Evolutionary conservation across 495 filamentous ascomycete genomes (phyloP), one percentile per base, ranked within the genome.

Genomic region (Xylaria bambusicola): DNA sequence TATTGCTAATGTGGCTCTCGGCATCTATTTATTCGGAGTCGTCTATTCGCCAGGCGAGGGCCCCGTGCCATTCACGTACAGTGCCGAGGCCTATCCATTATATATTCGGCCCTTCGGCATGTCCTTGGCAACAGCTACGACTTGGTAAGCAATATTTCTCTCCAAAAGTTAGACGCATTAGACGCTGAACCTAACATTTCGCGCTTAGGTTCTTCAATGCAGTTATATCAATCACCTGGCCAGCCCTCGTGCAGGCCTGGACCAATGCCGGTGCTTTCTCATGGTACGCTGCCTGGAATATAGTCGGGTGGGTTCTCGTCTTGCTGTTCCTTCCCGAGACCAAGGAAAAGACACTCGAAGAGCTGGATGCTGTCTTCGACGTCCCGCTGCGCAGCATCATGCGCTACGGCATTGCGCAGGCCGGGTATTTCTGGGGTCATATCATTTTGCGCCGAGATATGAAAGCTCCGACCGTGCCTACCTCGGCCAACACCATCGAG

Each of bases 51-150:
- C 90, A 1, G 91, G 91, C 17, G 87, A 89, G 66, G 89, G 91
- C 0, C 89, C 91, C 0, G 90, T 94, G 0, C 89, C 91, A 0
- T 93, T 92, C 66, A 91, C 89, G 1, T 94, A 95, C 67, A 88
- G 85, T 4, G 90, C 90, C 3, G 90, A 94, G 68, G 89, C 86
- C 0, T 90, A 88, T 67, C 90, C 90, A 1, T 71, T 93, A 1
- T 88, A 90, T 62, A 81, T 90, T n/a, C 84, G 89, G 2, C 79
- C 84, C 0, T 78, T 87, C 31, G 87, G 87, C 6, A 90, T 90
- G 87, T 78, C 78, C 0, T 72, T 84, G 1, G 87, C 85, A 0
- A 89, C 87, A 0, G 84, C 87, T 0, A 90, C 85, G 1, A 86
- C 82, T 0, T 88, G 86, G 84, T 52, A 6, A 52, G 49, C 20